Evolutionary conservation across 208 protist species (phyloP).

Genomic region (Phytomonas sp.): DNA sequence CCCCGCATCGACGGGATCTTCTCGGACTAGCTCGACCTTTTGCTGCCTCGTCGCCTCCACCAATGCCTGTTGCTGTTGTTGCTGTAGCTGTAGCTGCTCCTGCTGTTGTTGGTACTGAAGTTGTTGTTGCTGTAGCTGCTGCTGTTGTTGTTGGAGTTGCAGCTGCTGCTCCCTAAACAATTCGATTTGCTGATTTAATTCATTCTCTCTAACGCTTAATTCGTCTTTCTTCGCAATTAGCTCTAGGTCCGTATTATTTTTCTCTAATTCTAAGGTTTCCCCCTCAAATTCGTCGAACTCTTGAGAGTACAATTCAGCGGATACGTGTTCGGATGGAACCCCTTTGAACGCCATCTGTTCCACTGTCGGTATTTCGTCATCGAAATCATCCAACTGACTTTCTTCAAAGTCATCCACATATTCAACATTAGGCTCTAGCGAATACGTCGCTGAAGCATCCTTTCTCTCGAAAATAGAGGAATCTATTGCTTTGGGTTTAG

Average conservation of each 20-base stretch:
- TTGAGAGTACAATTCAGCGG: not conserved
- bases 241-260: not conserved
- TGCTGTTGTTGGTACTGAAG: not conserved
- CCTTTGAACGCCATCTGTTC: not conserved
- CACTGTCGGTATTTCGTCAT: not conserved
- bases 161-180: not conserved
- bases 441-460: not conserved
- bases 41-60: not conserved
- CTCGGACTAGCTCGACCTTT: not conserved
- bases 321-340: not conserved
- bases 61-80: conserved; percentile 5
- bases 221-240: not conserved
- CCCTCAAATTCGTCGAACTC: not conserved
- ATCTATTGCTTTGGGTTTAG: conserved; percentile 5
- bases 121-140: conserved; percentile 9
- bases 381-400: not conserved
- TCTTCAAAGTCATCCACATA: conserved; percentile 26
- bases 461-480: conserved; percentile 19
- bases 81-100: conserved; percentile 24
- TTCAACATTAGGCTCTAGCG: conserved; percentile 9
- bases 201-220: not conserved
- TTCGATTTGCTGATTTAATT: conserved; percentile 14
- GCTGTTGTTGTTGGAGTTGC: not conserved
- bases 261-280: not conserved
- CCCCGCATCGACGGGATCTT: not conserved